Percentiles rank a stretch among this genome's conserved stretches.
Conservation (phyloP, 352 stramenopile genomes). For the Pythium myriotylum region DNA sequence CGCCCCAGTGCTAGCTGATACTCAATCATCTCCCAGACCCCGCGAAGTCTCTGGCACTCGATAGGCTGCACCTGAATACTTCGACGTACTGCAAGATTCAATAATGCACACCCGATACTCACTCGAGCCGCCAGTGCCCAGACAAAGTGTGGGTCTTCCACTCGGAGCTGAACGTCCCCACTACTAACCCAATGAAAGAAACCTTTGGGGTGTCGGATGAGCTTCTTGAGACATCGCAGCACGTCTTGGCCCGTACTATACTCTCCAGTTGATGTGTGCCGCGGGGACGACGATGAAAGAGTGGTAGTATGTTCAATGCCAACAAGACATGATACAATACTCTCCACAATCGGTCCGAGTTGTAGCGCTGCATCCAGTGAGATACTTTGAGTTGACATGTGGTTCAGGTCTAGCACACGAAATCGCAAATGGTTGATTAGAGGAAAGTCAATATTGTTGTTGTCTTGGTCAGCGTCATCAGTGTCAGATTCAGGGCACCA, state of each 20-base stretch:
- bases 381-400: constrained; percentile 11
- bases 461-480: constrained; percentile 1
- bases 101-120: constrained; percentile 23
- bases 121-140: constrained; percentile 23
- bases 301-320: constrained; percentile 7
- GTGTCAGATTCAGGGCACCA: background rate
- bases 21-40: constrained; percentile 24
- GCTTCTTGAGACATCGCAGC: constrained; percentile 8
- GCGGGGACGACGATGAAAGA: no score
- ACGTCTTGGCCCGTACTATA: background rate
- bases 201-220: constrained; percentile 12
- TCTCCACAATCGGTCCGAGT: constrained; percentile 21
- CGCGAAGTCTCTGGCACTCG: background rate
- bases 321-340: constrained; percentile 13
- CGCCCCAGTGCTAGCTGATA: constrained; percentile 18
- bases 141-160: constrained; percentile 17
- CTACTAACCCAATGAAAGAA: constrained; percentile 26
- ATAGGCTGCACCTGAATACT: background rate
- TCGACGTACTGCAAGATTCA: constrained; percentile 9
- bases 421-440: background rate
- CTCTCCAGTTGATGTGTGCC: background rate
- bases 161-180: constrained; percentile 9
- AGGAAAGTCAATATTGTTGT: background rate
- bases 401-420: constrained; percentile 8
- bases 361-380: constrained; percentile 5